These are phyloP conservation scores for Sarcodon aspratus DNA, from an alignment of 768 basidiomycete species.

Conservation along the genomic window DNA sequence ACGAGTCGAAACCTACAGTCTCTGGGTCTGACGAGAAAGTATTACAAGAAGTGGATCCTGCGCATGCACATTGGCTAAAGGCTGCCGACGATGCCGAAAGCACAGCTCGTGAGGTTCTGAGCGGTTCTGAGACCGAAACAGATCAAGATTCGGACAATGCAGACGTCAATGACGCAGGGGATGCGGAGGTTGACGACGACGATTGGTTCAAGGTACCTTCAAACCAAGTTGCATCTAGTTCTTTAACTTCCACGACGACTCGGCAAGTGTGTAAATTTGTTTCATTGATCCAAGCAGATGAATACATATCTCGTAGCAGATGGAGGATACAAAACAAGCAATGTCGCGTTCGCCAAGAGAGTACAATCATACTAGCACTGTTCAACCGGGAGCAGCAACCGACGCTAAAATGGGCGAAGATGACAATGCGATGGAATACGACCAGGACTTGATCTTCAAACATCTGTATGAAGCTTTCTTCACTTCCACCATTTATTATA, in stretches of 20 bases:
- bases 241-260: neutral
- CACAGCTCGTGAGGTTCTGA: conserved; percentile 14
- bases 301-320: too few species aligned
- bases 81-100: conserved; percentile 26
- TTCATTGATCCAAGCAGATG: neutral
- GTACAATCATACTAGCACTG: neutral
- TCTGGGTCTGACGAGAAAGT: conserved; percentile 15
- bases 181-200: conserved; percentile 13
- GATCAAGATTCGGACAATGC: conserved; percentile 64
- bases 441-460: conserved; percentile 66
- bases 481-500: neutral
- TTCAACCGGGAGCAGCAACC: neutral
- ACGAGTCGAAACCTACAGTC: conserved; percentile 13
- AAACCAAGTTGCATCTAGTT: neutral
- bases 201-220: conserved; percentile 25
- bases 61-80: conserved; percentile 50
- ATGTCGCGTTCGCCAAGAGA: too few species aligned
- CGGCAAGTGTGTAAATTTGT: neutral
- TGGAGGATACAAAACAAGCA: too few species aligned
- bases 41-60: conserved; percentile 31
- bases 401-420: conserved; percentile 65
- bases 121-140: conserved; percentile 43
- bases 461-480: conserved; percentile 49
- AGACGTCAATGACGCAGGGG: conserved; percentile 30
- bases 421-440: conserved; percentile 62